Evolutionary conservation across 1,284 basidiomycete species (phyloP).

Genomic region (Chalciporus sp.): DNA sequence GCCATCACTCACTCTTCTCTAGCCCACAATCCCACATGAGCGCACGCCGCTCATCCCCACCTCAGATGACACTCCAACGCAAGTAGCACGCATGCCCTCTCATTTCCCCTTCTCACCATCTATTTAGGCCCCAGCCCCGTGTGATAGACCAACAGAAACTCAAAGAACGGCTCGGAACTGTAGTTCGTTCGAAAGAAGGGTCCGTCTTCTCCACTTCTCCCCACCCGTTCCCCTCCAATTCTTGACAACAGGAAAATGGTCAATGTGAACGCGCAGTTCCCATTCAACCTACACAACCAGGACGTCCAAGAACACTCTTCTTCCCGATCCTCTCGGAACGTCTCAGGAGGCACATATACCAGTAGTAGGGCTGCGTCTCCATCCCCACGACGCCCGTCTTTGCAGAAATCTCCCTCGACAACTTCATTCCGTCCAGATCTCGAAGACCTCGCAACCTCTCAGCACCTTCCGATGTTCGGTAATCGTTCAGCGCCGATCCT

Average conservation of each 20-base stretch:
- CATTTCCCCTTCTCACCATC: constrained; percentile 5
- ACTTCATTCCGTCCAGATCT: constrained; percentile 22
- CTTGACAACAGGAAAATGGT: constrained; percentile 64
- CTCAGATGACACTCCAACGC: constrained; percentile 30
- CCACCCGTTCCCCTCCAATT: constrained; percentile 1
- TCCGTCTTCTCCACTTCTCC: constrained; percentile 34
- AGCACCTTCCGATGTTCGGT: constrained; percentile 8
- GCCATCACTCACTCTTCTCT: constrained; percentile 3
- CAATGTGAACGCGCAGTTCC: constrained; percentile 61
- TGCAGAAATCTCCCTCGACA: constrained; percentile 23
- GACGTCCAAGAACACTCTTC: constrained; percentile 42
- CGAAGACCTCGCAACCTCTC: constrained; percentile 19
- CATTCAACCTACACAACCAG: constrained; percentile 66
- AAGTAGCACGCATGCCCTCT: constrained; percentile 8
- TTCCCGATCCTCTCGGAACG: constrained; percentile 40
- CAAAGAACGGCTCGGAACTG: constrained; percentile 55
- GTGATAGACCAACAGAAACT: constrained; percentile 53
- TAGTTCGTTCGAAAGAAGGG: constrained; percentile 68
- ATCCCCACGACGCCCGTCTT: constrained; percentile 20
- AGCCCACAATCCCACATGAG: constrained; percentile 22
- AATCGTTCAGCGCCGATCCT: constrained; percentile 14
- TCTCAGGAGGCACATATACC: constrained; percentile 26
- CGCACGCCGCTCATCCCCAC: constrained; percentile 33
- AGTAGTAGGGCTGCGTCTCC: constrained; percentile 25
- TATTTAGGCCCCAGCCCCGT: constrained; percentile 30